A percentile compares a stretch with the other conserved stretches of the same genome.
These are phyloP conservation scores for Fagus crenata DNA, from an alignment of 306 rosid species.

Conservation along the genomic window DNA sequence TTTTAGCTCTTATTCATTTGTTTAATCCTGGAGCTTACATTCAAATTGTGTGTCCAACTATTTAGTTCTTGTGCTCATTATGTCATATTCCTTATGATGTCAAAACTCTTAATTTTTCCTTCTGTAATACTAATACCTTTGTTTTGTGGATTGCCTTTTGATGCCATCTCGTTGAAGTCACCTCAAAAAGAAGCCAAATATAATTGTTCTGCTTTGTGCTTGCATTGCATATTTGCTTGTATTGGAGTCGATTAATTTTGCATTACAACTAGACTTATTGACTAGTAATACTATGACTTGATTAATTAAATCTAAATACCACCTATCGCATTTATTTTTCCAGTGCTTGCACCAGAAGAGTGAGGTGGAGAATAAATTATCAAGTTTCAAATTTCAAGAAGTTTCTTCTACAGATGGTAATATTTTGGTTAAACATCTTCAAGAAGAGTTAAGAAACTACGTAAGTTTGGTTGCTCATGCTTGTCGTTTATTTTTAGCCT, in stretches of 20 bases:
- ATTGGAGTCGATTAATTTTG: background rate
- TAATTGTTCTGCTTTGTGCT: slow-evolving; percentile 16
- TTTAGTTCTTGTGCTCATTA: background rate
- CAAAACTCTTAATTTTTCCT: background rate
- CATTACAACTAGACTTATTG: slow-evolving; percentile 10
- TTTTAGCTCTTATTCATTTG: slow-evolving; percentile 24
- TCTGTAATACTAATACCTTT: background rate
- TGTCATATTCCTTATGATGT: background rate
- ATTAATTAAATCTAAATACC: slow-evolving; percentile 1
- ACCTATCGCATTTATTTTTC: slow-evolving; percentile 25
- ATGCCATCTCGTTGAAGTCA: slow-evolving; percentile 17
- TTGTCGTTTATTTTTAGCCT: slow-evolving; percentile 9
- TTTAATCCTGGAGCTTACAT: slow-evolving; percentile 14
- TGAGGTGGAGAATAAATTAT: slow-evolving; percentile 74
- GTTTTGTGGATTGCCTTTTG: slow-evolving; percentile 1
- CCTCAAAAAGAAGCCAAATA: background rate
- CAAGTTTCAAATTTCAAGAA: slow-evolving; percentile 60
- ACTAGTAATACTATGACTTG: slow-evolving; percentile 10
- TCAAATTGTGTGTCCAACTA: background rate
- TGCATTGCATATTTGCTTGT: slow-evolving; percentile 22
- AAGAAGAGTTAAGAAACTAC: slow-evolving; percentile 77
- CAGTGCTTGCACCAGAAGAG: slow-evolving; percentile 79
- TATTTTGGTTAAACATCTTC: slow-evolving; percentile 73
- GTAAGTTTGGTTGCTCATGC: slow-evolving; percentile 48
- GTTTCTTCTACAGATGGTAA: slow-evolving; percentile 42